Evolutionary conservation across 2,329 filamentous ascomycete species (phyloP).

Genomic region (Cryphonectria nitschkei): DNA sequence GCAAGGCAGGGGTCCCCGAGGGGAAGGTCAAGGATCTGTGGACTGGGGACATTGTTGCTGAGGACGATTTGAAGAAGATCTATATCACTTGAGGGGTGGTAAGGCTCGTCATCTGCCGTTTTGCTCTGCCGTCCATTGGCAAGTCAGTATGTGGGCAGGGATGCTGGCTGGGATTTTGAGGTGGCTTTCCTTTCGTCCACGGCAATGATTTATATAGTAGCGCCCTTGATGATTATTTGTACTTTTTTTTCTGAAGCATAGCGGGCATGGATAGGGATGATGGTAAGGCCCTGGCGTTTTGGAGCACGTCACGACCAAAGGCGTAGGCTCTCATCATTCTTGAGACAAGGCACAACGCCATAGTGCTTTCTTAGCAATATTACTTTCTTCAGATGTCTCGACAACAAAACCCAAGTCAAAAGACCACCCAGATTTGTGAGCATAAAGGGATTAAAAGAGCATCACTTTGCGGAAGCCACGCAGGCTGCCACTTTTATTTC

Average conservation of each 20-base stretch:
- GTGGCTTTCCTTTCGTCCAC: neutral
- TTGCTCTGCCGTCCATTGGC: neutral
- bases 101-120: neutral
- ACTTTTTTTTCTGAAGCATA: constrained; percentile 20
- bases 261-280: constrained; percentile 16
- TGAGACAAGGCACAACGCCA: neutral
- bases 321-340: neutral
- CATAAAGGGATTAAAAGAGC: neutral
- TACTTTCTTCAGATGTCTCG: neutral
- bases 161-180: neutral
- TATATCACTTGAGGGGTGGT: constrained; percentile 71
- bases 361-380: neutral
- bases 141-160: neutral
- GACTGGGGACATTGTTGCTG: constrained; percentile 69
- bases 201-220: neutral
- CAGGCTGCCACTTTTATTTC: neutral
- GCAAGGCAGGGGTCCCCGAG: constrained; percentile 72
- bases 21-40: constrained; percentile 78
- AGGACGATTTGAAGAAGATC: constrained; percentile 76
- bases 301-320: neutral
- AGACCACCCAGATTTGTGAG: no score
- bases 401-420: neutral
- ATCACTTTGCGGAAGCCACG: neutral
- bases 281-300: constrained; percentile 10
- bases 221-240: neutral